phyloP scores from a whole-genome alignment of 495 filamentous ascomycete species.

The Podospora bellae-mahoneyi region DNA sequence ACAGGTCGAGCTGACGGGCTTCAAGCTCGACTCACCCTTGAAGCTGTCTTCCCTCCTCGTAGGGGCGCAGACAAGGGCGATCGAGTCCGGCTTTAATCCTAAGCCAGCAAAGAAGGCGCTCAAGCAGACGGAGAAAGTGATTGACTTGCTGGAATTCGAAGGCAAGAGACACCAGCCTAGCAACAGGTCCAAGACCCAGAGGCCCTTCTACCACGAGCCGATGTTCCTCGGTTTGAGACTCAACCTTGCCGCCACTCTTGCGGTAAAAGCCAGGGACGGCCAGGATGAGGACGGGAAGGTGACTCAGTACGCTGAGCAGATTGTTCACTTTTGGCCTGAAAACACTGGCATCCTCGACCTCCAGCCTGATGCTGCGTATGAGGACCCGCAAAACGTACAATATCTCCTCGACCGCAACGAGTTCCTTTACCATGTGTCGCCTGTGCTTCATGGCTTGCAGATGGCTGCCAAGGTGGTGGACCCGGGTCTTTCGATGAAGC shows the following conservation, averaged over 20 bases:
- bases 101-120: slow-evolving; percentile 37
- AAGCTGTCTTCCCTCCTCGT: slow-evolving; percentile 49
- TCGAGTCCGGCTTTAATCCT: slow-evolving; percentile 40
- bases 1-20: slow-evolving; percentile 45
- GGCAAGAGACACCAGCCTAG: slow-evolving; percentile 35
- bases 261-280: slow-evolving; percentile 23
- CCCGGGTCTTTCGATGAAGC: slow-evolving; percentile 32
- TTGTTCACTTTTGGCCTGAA: slow-evolving; percentile 39
- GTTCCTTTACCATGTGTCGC: slow-evolving; percentile 29
- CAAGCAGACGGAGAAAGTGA: slow-evolving; percentile 45
- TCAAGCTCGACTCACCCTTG: slow-evolving; percentile 43
- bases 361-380: slow-evolving; percentile 31
- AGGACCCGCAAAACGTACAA: slow-evolving; percentile 11
- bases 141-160: slow-evolving; percentile 50
- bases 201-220: slow-evolving; percentile 38
- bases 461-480: slow-evolving; percentile 38
- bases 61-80: slow-evolving; percentile 48
- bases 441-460: slow-evolving; percentile 42
- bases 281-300: slow-evolving; percentile 30
- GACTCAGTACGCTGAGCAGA: slow-evolving; percentile 33
- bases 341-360: slow-evolving; percentile 31
- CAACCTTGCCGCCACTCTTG: slow-evolving; percentile 39
- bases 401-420: slow-evolving; percentile 30
- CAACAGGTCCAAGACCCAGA: not conserved
- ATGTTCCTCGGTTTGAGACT: slow-evolving; percentile 37